These are phyloP conservation scores for Hyphopichia khmerensis DNA, from an alignment of 1,139 yeast genomes.

Conservation along the genomic window DNA sequence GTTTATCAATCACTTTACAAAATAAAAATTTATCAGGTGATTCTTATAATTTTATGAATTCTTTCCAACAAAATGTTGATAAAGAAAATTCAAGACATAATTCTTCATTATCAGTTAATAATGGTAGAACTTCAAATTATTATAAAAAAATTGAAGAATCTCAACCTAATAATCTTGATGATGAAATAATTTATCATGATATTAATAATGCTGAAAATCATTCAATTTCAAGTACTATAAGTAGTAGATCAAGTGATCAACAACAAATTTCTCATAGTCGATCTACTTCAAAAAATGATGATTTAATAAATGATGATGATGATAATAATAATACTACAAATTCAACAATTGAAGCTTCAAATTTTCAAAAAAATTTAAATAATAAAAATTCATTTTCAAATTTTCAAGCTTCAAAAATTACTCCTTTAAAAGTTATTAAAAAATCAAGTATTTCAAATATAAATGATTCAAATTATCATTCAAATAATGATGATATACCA, in stretches of 20 bases:
- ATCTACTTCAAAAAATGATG: conserved; percentile 11
- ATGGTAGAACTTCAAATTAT: conserved; percentile 14
- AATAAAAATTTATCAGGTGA: conserved; percentile 29
- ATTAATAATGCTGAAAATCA: conserved; percentile 8
- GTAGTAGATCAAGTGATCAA: conserved; percentile 7
- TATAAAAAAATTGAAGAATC: conserved; percentile 28
- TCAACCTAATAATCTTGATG: conserved; percentile 11
- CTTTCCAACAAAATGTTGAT: conserved; percentile 42
- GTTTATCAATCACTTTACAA: conserved; percentile 41
- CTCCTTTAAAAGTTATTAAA: conserved; percentile 20
- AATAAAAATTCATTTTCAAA: conserved; percentile 10
- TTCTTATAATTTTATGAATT: conserved; percentile 39
- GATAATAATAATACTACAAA: conserved; percentile 4
- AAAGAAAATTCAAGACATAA: conserved; percentile 5
- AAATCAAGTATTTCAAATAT: conserved; percentile 3
- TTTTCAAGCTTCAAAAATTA: conserved; percentile 18
- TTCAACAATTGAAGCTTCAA: not conserved
- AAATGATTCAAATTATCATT: not conserved
- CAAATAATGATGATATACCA: conserved; percentile 23
- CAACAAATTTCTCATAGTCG: conserved; percentile 3
- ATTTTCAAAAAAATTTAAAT: not conserved
- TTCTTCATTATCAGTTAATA: not conserved
- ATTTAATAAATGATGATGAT: conserved; percentile 4
- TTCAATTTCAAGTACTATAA: conserved; percentile 24
- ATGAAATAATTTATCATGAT: conserved; percentile 5